Evolutionary conservation across 305 asterid species (phyloP).

Genomic region (Euphrasia arctica): DNA sequence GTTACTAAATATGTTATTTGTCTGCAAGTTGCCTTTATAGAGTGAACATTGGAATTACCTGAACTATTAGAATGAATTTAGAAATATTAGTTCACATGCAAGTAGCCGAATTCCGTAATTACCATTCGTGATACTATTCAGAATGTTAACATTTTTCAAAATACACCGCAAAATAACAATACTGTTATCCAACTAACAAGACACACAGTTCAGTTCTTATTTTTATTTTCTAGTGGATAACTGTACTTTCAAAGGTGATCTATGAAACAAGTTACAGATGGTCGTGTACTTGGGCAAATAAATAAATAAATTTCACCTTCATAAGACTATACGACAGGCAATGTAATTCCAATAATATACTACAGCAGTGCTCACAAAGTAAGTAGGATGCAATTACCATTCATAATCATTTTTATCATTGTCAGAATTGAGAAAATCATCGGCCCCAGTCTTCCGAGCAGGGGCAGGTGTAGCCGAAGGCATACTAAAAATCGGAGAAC

Average conservation of each 20-base stretch:
- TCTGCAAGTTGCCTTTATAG: background rate
- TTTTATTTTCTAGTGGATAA: background rate
- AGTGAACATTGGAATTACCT: background rate
- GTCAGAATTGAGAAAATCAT: conserved; percentile 88
- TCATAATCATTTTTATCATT: conserved; percentile 95
- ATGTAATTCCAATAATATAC: background rate
- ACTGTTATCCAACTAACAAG: conserved; percentile 4
- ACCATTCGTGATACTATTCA: background rate
- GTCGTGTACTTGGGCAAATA: background rate
- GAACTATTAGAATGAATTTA: background rate
- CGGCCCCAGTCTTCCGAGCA: conserved; percentile 68
- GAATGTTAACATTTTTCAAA: background rate
- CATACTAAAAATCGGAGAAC: conserved; percentile 61
- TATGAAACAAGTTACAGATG: background rate
- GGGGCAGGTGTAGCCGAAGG: conserved; percentile 49
- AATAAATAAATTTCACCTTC: background rate
- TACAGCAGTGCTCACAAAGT: background rate
- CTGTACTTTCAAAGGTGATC: background rate
- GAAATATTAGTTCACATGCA: background rate
- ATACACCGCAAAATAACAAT: conserved; percentile 11
- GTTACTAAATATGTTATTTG: background rate
- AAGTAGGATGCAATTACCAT: conserved; percentile 50
- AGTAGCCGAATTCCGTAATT: background rate
- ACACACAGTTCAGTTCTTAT: background rate
- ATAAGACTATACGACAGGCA: background rate